phyloP scores from a whole-genome alignment of 805 yeast genomes.

The Blastobotrys parvus region DNA sequence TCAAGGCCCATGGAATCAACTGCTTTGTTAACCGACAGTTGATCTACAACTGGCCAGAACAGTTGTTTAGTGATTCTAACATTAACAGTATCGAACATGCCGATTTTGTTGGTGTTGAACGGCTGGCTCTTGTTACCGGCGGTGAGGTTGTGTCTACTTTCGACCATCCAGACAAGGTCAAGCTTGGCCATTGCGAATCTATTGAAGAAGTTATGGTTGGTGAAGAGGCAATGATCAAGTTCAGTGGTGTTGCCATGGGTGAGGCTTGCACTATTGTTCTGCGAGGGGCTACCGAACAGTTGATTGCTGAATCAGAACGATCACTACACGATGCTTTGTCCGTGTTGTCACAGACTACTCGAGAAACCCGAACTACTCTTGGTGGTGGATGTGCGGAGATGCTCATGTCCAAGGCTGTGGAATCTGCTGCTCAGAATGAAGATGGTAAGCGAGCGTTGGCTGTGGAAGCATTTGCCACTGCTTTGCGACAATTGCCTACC shows the following conservation, averaged over 20 bases:
- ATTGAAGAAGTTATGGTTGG: constrained; percentile 93
- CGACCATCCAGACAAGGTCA: constrained; percentile 81
- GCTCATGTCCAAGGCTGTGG: constrained; percentile 97
- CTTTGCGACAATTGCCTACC: constrained; percentile 90
- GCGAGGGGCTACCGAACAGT: constrained; percentile 96
- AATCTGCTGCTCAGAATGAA: constrained; percentile 81
- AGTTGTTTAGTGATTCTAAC: constrained; percentile 75
- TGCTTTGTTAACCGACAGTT: constrained; percentile 93
- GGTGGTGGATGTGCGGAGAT: constrained; percentile 96
- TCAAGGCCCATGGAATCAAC: constrained; percentile 77
- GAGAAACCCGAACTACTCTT: constrained; percentile 80
- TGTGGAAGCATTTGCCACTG: constrained; percentile 87
- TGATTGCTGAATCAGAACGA: constrained; percentile 93
- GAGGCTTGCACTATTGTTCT: constrained; percentile 93
- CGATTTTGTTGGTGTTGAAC: constrained; percentile 95
- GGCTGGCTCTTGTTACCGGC: constrained; percentile 93
- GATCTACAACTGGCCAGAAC: constrained; percentile 97
- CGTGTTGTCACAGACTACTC: constrained; percentile 89
- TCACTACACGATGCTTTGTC: constrained; percentile 95
- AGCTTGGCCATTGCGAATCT: constrained; percentile 76
- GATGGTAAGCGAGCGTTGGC: constrained; percentile 93
- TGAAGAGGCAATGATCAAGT: constrained; percentile 81
- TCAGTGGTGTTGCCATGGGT: constrained; percentile 92
- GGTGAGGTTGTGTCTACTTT: constrained; percentile 97
- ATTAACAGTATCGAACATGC: constrained; percentile 96